Percentiles rank a stretch among this genome's conserved stretches.
These are phyloP conservation scores for Inonotus obliquus DNA, from an alignment of 1,284 basidiomycete genomes.

Conservation along the genomic window DNA sequence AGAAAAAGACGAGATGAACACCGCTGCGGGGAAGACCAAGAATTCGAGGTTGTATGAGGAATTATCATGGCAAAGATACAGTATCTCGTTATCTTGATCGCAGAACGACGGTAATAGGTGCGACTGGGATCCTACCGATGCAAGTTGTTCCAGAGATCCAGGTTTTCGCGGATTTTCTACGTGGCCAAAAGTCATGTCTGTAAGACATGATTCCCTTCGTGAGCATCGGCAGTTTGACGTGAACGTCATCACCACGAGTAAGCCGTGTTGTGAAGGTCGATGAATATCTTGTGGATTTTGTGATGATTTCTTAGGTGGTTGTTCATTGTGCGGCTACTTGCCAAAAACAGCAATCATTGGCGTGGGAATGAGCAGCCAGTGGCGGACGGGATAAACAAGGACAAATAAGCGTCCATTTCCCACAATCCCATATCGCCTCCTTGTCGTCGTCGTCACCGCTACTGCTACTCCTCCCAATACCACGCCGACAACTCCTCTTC, in stretches of 20 bases:
- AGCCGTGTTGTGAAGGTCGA: too few relatives aligned
- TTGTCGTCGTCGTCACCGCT: slow-evolving; percentile 8
- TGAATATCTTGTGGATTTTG: background rate
- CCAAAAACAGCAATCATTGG: background rate
- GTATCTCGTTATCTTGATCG: background rate
- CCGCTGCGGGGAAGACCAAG: background rate
- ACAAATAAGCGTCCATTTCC: background rate
- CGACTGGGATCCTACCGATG: too few relatives aligned
- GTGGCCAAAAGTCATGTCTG: background rate
- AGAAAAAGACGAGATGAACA: background rate
- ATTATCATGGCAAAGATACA: background rate
- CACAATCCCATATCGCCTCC: slow-evolving; percentile 1
- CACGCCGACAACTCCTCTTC: background rate
- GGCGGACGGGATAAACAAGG: slow-evolving; percentile 9
- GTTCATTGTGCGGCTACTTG: background rate
- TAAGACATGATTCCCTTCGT: background rate
- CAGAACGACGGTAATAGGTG: too few relatives aligned
- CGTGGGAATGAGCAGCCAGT: slow-evolving; percentile 3
- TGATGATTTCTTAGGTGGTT: background rate
- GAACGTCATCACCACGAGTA: too few relatives aligned
- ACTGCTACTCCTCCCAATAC: background rate
- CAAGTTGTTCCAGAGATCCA: background rate
- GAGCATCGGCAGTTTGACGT: background rate
- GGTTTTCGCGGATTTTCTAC: background rate
- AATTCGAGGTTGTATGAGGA: background rate